Evolutionary conservation across 129 eudicot genomes (phyloP).

Genomic region (Flaveria linearis): DNA sequence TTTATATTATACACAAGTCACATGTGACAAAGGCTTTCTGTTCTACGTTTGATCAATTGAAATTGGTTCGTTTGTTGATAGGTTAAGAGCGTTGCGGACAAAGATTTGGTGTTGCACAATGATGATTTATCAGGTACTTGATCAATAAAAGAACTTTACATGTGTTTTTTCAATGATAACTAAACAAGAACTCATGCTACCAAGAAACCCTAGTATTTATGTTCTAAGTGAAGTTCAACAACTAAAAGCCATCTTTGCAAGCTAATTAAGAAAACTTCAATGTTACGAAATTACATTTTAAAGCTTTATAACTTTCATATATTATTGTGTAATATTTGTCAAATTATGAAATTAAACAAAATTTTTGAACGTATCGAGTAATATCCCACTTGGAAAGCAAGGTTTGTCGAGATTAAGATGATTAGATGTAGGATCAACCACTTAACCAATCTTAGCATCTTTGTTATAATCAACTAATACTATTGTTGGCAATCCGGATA

Average conservation of each 20-base stretch:
- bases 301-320: background rate
- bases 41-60: background rate
- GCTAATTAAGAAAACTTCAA: too few species aligned
- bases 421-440: background rate
- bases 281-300: background rate
- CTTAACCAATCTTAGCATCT: background rate
- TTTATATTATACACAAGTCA: background rate
- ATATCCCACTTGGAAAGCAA: too few species aligned
- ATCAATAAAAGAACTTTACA: background rate
- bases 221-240: too few species aligned
- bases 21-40: background rate
- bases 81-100: slow-evolving; percentile 22
- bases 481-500: background rate
- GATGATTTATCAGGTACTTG: slow-evolving; percentile 23
- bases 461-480: too few species aligned
- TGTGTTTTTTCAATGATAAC: too few species aligned
- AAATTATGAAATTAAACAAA: too few species aligned
- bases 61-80: slow-evolving; percentile 5
- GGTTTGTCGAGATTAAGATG: too few species aligned
- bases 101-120: slow-evolving; percentile 6
- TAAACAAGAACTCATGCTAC: too few species aligned
- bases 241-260: too few species aligned
- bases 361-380: too few species aligned
- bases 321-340: background rate
- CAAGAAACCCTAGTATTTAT: too few species aligned